Evolutionary conservation across 1,284 basidiomycete species (phyloP), one percentile per base, ranked within the genome.

Genomic region (Naganishia cerealis): DNA sequence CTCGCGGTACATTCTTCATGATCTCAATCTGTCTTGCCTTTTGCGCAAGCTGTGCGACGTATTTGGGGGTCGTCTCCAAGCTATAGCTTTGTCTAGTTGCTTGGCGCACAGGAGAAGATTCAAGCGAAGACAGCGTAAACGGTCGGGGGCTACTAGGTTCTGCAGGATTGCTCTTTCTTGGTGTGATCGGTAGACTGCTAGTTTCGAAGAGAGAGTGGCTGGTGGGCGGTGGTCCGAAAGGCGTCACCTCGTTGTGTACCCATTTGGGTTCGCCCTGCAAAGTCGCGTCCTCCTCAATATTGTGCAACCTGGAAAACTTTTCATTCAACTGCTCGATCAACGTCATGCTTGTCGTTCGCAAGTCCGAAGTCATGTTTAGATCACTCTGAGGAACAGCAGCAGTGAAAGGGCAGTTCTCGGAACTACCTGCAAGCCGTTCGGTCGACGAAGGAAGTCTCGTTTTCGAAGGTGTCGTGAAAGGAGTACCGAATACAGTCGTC

Each of bases 291-390:
- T 24, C 46, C 7, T 46, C 50, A 7, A 42, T 42, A 6, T 50
- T 43, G 10, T 29, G 38, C 50, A 63, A 33, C 10, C 16, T 63
- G 48, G 50, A n/a, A 50, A 63, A 63, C 38, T 63, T 63, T 38
- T n/a, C 50, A 24, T 63, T 63, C 61, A 63, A 63, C 50, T 63
- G 61, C 18, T 63, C 61, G 18, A 63, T 63, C 61, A 63, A 42
- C 12, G 61, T 63, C 48, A 26, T 39, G 6, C 21, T 50, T 26
- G 39, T 53, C 15, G 50, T 21, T 42, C 21, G 24, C 6, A 63
- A 21, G 38, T 63, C 46, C 61, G 26, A 42, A 42, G 7, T 40
- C 38, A 13, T 13, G 7, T 24, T 24, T 1, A 46, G 43, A 18
- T 46, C 16, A 2, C 21, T 24, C 24, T 10, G 7, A 21, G 46